Percentiles rank a stretch among this genome's conserved stretches.
phyloP scores from a whole-genome alignment of 2,329 filamentous ascomycete species.

The Paraphoma sp. region DNA sequence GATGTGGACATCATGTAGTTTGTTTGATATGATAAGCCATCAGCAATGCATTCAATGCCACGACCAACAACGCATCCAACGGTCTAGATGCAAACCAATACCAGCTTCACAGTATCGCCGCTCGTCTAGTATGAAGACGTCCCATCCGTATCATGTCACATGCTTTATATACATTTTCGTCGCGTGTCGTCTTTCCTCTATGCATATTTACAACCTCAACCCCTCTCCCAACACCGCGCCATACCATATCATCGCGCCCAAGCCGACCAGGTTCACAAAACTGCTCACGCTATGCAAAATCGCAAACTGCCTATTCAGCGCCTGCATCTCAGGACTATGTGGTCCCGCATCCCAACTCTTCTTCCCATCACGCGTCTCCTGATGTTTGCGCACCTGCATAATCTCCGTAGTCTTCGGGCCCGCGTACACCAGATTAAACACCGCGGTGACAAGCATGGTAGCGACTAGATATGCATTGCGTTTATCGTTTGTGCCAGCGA shows the following conservation, averaged over 20 bases:
- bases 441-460: conserved; percentile 72
- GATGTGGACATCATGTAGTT: too few relatives aligned
- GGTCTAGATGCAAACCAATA: too few relatives aligned
- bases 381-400: conserved; percentile 78
- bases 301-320: conserved; percentile 64
- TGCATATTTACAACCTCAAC: conserved; percentile 7
- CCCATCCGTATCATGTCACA: neutral
- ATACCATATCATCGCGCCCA: conserved; percentile 76
- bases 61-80: too few relatives aligned
- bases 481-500: conserved; percentile 11
- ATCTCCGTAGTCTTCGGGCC: conserved; percentile 77
- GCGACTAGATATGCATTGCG: conserved; percentile 64
- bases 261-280: conserved; percentile 75
- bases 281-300: conserved; percentile 82
- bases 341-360: conserved; percentile 79
- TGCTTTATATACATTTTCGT: neutral
- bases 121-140: too few relatives aligned
- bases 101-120: too few relatives aligned
- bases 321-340: conserved; percentile 83
- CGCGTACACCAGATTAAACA: conserved; percentile 73
- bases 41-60: too few relatives aligned
- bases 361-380: conserved; percentile 91
- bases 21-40: too few relatives aligned
- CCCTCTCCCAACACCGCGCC: conserved; percentile 70
- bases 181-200: neutral